Percentiles rank a stretch among this genome's conserved stretches.
phyloP scores from a whole-genome alignment of 768 basidiomycete species.

The Porpolomopsis calyptriformis region DNA sequence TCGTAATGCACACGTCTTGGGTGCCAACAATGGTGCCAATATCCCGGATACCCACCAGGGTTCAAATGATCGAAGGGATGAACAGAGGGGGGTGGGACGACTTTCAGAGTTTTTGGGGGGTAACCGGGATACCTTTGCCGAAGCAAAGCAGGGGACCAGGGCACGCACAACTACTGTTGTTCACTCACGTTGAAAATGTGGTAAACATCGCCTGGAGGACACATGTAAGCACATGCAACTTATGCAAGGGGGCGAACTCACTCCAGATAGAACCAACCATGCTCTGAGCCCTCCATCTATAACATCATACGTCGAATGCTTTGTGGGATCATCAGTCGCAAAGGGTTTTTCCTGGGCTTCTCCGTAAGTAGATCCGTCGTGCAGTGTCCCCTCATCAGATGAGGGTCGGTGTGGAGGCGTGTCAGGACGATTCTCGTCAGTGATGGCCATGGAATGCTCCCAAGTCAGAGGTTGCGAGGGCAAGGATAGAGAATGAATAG shows the following conservation, averaged over 20 bases:
- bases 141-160: too few relatives aligned
- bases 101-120: neutral
- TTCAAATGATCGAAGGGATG: too few relatives aligned
- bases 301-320: slow-evolving; percentile 9
- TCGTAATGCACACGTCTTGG: too few relatives aligned
- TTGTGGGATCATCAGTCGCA: neutral
- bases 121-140: neutral
- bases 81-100: neutral
- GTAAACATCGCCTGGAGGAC: slow-evolving; percentile 12
- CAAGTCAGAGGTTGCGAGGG: neutral
- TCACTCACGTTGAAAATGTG: slow-evolving; percentile 32
- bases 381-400: slow-evolving; percentile 3
- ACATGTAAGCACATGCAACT: neutral
- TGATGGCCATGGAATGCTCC: neutral
- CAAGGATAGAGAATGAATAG: neutral
- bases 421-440: neutral
- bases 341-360: neutral
- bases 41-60: neutral
- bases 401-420: slow-evolving; percentile 2
- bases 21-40: too few relatives aligned
- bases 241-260: slow-evolving; percentile 12
- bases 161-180: too few relatives aligned
- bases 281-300: slow-evolving; percentile 34
- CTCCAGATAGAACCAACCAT: slow-evolving; percentile 35
- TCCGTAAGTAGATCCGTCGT: neutral